These are phyloP conservation scores for Scenedesmus sp. DNA, from an alignment of 163 green algal genomes.

Conservation along the genomic window DNA sequence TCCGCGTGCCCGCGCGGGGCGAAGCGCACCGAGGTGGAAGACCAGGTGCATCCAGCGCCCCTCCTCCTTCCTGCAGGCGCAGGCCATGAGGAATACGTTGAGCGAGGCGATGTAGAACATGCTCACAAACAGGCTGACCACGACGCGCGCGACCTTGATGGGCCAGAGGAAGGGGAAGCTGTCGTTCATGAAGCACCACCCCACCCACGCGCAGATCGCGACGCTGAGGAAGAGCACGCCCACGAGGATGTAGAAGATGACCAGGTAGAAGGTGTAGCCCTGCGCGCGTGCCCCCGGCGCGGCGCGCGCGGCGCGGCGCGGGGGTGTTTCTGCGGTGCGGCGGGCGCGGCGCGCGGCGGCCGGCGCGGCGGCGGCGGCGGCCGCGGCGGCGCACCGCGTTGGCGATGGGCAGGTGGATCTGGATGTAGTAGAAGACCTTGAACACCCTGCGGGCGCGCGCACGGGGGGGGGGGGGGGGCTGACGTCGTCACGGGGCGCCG, in stretches of 20 bases:
- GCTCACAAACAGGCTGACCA: conserved; percentile 68
- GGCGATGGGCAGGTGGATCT: conserved; percentile 55
- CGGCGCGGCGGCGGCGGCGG: background rate
- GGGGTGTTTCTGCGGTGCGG: no score
- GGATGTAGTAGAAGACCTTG: conserved; percentile 57
- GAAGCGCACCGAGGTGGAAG: conserved; percentile 18
- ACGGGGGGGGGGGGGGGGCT: no score
- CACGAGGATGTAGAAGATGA: conserved; percentile 69
- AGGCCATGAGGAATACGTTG: conserved; percentile 61
- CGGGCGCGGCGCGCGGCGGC: conserved; percentile 1
- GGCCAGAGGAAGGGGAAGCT: conserved; percentile 71
- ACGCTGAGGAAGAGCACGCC: conserved; percentile 58
- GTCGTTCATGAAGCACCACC: conserved; percentile 69
- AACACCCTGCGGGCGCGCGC: conserved; percentile 48
- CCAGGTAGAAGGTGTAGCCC: conserved; percentile 57
- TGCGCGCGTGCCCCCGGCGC: no score
- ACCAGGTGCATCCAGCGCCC: conserved; percentile 41
- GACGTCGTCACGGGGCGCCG: background rate
- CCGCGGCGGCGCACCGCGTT: conserved; percentile 6
- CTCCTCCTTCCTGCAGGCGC: conserved; percentile 41
- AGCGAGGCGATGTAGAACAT: conserved; percentile 70
- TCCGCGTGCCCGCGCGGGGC: background rate
- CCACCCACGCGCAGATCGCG: conserved; percentile 61
- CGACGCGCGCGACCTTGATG: conserved; percentile 70
- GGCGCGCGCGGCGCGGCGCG: no score